A percentile compares a stretch with the other conserved stretches of the same genome.
phyloP scores from a whole-genome alignment of 768 basidiomycete species.

The Boletus sensibilis region DNA sequence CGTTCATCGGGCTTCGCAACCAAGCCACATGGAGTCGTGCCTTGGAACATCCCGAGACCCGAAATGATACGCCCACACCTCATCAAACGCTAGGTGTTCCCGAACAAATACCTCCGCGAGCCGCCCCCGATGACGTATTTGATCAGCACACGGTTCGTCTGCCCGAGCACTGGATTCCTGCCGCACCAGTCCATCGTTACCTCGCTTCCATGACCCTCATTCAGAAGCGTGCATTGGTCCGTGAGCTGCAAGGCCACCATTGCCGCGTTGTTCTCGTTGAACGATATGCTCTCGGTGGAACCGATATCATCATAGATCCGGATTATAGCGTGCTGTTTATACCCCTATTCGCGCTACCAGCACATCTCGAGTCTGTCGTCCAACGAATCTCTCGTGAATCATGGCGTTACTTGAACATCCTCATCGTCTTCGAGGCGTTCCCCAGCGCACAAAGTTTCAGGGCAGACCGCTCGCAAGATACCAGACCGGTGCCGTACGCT shows the following conservation, averaged over 20 bases:
- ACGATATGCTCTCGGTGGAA: conserved; percentile 55
- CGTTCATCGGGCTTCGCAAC: conserved; percentile 28
- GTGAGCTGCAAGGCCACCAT: conserved; percentile 42
- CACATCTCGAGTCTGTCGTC: conserved; percentile 45
- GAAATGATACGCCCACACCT: conserved; percentile 9
- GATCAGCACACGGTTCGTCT: conserved; percentile 45
- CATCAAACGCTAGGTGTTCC: conserved; percentile 4
- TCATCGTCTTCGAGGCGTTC: conserved; percentile 69
- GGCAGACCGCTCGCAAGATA: conserved; percentile 5
- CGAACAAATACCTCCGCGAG: conserved; percentile 21
- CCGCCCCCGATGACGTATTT: conserved; percentile 42
- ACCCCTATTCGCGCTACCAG: conserved; percentile 46
- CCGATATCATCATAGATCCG: conserved; percentile 67
- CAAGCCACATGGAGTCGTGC: conserved; percentile 7
- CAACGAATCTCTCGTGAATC: conserved; percentile 51
- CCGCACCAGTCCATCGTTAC: conserved; percentile 54
- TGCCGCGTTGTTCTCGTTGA: conserved; percentile 62
- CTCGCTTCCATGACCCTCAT: conserved; percentile 67
- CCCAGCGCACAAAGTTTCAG: conserved; percentile 44
- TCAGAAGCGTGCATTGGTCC: conserved; percentile 64
- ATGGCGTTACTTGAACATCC: conserved; percentile 57
- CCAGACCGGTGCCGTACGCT: conserved; percentile 34
- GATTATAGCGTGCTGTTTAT: conserved; percentile 56
- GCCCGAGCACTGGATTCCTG: conserved; percentile 33
- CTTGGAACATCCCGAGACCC: conserved; percentile 12